Base-by-base conservation (phyloP, 2,329 filamentous ascomycete genomes). In the Sporothrix mexicana region DNA sequence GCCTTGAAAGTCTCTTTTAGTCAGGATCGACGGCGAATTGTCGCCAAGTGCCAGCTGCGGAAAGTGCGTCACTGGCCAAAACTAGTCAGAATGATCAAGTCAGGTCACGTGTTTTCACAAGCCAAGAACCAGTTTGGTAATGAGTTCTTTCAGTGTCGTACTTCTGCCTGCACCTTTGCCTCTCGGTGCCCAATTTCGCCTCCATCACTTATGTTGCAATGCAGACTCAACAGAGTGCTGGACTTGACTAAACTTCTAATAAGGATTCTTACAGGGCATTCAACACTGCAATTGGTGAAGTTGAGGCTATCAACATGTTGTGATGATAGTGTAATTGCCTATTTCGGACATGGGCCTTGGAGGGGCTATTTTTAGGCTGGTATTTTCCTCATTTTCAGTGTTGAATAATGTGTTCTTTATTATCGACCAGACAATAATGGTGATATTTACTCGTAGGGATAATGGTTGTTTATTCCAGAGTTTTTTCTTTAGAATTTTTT, bases 81-180 rank as follows among this genome's bases (percentile, higher is more conserved):
- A 36, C 30, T 2, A 7, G 30, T 36, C 30, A 36, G 30, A 36
- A 36, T 36, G 30, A 7, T 1, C 2, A 36, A 5, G 30, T 36
- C 20, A 15, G 20, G 61, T 66, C 61, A 66, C 61, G 61, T 66
- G 61, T 7, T 66, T 47, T 66, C 61, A 47, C 61, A 47, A 66
- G 61, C 61, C 61, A 45, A 43, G 30, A 15, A 8, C 6, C 23
- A 41, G 25, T 5, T 5, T 36, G 30, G 30, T 36, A 2, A n/a
- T n/a, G n/a, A n/a, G 30, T 36, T 36, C 30, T 36, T 6, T 36
- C 55, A 59, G 55, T 59, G 25, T n/a, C n/a, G n/a, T 59, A 6
- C 25, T 36, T 59, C 13, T 15, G 25, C 25, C 55, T 59, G 36
- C 30, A 36, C 30, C 30, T 36, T 64, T 45, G 30, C 36, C 36